Percentiles rank a stretch among this genome's conserved stretches.
phyloP scores from a whole-genome alignment of 2,329 filamentous ascomycete genomes.

The Ceratocystis alfenasii region DNA sequence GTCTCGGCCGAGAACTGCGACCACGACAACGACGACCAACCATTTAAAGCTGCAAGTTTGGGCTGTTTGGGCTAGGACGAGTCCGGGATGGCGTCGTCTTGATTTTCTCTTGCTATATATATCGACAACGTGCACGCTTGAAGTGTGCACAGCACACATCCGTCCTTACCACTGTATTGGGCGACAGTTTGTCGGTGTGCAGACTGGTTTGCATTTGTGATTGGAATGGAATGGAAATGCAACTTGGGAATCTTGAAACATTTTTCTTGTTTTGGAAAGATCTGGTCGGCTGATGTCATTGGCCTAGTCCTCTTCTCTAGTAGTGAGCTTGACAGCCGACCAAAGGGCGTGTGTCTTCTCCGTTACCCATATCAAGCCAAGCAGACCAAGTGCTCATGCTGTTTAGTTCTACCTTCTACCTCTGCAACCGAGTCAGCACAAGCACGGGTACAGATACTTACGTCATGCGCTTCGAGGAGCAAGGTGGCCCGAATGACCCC shows the following conservation, averaged over 20 bases:
- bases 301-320: too few relatives aligned
- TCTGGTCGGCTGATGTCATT: slow-evolving; percentile 6
- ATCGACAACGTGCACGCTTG: too few relatives aligned
- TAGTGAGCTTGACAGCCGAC: neutral
- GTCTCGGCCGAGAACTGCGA: neutral
- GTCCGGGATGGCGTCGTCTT: too few relatives aligned
- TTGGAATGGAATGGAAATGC: slow-evolving; percentile 3
- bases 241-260: neutral
- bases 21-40: neutral
- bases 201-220: neutral
- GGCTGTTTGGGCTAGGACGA: too few relatives aligned
- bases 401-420: too few relatives aligned
- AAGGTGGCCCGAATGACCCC: neutral
- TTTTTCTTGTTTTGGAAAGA: neutral
- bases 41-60: too few relatives aligned
- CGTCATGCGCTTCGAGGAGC: neutral
- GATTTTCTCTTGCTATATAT: too few relatives aligned
- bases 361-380: neutral
- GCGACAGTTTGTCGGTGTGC: neutral
- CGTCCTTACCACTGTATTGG: neutral
- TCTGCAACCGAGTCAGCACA: neutral
- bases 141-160: too few relatives aligned
- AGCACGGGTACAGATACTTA: neutral
- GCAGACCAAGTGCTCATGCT: too few relatives aligned
- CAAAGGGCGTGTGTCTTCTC: neutral